Evolutionary conservation across 495 filamentous ascomycete species (phyloP), one percentile per base, ranked within the genome.

Genomic region (Penicillium subrubescens): DNA sequence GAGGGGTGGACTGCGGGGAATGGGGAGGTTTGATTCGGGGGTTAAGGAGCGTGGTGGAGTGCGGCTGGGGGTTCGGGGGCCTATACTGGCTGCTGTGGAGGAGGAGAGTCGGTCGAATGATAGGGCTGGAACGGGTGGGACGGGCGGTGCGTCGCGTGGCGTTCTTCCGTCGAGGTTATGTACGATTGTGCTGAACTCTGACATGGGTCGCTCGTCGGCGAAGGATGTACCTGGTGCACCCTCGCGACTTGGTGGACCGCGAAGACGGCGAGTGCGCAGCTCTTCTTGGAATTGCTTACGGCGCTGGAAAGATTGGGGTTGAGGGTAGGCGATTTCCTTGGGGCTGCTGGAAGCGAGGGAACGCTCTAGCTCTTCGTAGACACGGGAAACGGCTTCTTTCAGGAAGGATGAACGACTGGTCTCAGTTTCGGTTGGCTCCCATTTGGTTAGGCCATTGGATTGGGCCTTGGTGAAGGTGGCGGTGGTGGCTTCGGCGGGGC

Each of bases 381-480:
- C 81, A 35, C 82, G 83, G 3, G 82, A 78, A 19, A 89, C 77
- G 0, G 87, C 86, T 73, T 89, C 86, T 62, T 87, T 86, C 59
- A 90, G 78, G 70, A 90, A 90, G 12, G 81, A 84, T 11, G 79
- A 77, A n/a, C 86, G 85, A 44, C 77, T 85, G 31, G 68, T 68
- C 29, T 75, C 77, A 5, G 71, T 66, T 17, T 81, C 73, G 0
- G 84, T 80, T 19, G 75, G 71, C 14, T 81, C 78, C 88, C 88
- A 90, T 41, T 73, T 77, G 2, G 84, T 86, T 66, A 87, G 81
- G 21, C 87, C 86, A 23, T 83, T 78, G 12, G 80, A 66, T 31
- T 81, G 69, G 15, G 88, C 88, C 29, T 80, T 73, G 27, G 79
- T 70, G 66, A 89, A 89, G 25, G 72, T 82, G 15, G 73, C 73